Conservation (phyloP, 2,329 filamentous ascomycete genomes). For the Diaporthe humulicola region DNA sequence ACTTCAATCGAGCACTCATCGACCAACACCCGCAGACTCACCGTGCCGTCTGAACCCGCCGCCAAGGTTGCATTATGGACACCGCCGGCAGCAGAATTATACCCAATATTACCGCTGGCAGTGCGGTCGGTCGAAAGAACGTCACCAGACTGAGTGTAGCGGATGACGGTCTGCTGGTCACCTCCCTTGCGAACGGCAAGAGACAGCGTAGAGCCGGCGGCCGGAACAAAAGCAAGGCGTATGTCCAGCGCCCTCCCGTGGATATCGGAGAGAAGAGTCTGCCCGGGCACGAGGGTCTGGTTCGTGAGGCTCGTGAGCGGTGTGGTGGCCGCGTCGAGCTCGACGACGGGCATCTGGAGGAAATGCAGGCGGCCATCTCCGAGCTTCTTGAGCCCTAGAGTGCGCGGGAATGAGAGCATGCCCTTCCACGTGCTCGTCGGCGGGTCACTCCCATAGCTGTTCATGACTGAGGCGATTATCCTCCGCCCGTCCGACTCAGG, state of each 20-base stretch:
- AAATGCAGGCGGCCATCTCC: background rate
- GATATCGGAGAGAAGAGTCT: background rate
- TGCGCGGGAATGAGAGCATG: background rate
- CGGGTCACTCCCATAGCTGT: background rate
- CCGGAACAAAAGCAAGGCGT: background rate
- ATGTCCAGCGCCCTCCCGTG: background rate
- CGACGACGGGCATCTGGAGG: background rate
- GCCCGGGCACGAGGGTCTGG: background rate
- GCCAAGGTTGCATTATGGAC: background rate
- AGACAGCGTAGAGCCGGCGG: background rate
- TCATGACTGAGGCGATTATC: conserved; percentile 1
- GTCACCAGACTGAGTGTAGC: background rate
- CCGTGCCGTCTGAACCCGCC: background rate
- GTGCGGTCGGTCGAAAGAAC: background rate
- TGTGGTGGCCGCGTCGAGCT: background rate
- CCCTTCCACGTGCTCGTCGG: background rate
- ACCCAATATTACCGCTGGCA: background rate
- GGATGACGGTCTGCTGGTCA: background rate
- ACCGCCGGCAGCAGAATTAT: background rate
- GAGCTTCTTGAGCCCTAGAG: background rate
- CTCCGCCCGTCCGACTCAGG: background rate
- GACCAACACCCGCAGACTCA: background rate
- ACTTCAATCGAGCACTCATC: background rate
- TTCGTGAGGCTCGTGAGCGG: background rate
- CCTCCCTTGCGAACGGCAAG: background rate